A percentile compares a stretch with the other conserved stretches of the same genome.
phyloP scores from a whole-genome alignment of 2,329 filamentous ascomycete species.

The Fusarium sp. region DNA sequence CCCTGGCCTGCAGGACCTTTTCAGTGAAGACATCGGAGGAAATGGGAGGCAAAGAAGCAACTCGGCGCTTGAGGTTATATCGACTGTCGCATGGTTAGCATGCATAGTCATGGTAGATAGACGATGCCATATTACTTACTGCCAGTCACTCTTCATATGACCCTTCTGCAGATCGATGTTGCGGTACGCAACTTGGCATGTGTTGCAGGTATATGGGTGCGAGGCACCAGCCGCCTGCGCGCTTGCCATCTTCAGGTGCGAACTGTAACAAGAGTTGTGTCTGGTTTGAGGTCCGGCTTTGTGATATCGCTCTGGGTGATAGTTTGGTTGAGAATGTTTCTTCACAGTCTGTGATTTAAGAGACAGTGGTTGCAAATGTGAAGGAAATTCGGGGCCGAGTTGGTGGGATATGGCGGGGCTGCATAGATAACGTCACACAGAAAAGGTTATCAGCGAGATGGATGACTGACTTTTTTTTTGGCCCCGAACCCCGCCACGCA shows the following conservation, averaged over 20 bases:
- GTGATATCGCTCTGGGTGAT: not conserved
- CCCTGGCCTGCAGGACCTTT: slow-evolving; percentile 92
- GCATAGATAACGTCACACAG: slow-evolving; percentile 46
- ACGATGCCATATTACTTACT: slow-evolving; percentile 71
- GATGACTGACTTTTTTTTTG: slow-evolving; percentile 43
- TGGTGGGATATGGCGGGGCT: slow-evolving; percentile 48
- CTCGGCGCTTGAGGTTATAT: slow-evolving; percentile 95
- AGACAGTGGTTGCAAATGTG: slow-evolving; percentile 15
- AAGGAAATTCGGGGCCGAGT: slow-evolving; percentile 42
- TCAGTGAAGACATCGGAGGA: slow-evolving; percentile 94
- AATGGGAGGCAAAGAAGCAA: slow-evolving; percentile 89
- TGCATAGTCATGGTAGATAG: not conserved
- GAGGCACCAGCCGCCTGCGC: slow-evolving; percentile 57
- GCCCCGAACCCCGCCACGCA: slow-evolving; percentile 33
- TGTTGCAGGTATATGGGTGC: slow-evolving; percentile 98
- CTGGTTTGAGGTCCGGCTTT: not conserved
- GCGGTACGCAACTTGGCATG: slow-evolving; percentile 95
- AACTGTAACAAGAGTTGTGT: not conserved
- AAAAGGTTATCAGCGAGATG: slow-evolving; percentile 39
- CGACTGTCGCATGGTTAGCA: slow-evolving; percentile 64
- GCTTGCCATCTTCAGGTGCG: slow-evolving; percentile 58
- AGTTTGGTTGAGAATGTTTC: not conserved
- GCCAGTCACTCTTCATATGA: slow-evolving; percentile 99
- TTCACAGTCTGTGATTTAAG: not conserved
- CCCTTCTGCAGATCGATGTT: slow-evolving; percentile 91